Conservation (phyloP, 1,139 yeast genomes). For the Komagataea norvegica region DNA sequence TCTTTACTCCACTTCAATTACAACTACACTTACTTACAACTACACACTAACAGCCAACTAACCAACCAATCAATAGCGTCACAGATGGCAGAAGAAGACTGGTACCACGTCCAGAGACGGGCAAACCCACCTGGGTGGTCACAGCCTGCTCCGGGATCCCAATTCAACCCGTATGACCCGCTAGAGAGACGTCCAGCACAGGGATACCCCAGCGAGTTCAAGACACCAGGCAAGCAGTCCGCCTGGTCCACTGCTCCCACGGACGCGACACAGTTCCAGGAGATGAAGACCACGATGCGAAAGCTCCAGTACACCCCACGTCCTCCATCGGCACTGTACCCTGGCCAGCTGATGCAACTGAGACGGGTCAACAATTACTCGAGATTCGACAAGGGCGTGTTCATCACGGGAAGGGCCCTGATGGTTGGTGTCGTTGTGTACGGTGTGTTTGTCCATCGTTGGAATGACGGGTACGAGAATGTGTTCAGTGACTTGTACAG, state of each 20-base stretch:
- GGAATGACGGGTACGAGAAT: slow-evolving; percentile 84
- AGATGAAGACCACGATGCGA: slow-evolving; percentile 69
- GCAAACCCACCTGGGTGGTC: slow-evolving; percentile 84
- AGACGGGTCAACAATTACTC: slow-evolving; percentile 53
- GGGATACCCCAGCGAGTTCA: slow-evolving; percentile 80
- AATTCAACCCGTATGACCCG: slow-evolving; percentile 78
- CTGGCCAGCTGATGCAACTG: slow-evolving; percentile 74
- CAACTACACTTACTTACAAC: too few species aligned
- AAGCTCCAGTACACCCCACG: slow-evolving; percentile 73
- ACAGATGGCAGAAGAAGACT: slow-evolving; percentile 8
- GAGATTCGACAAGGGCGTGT: slow-evolving; percentile 52
- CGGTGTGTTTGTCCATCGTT: slow-evolving; percentile 68
- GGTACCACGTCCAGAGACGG: slow-evolving; percentile 41
- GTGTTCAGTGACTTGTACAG: slow-evolving; percentile 67
- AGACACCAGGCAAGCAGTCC: slow-evolving; percentile 50
- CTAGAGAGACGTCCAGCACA: slow-evolving; percentile 71
- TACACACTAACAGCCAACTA: too few species aligned
- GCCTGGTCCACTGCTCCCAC: slow-evolving; percentile 59
- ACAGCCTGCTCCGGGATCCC: slow-evolving; percentile 51
- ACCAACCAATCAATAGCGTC: too few species aligned
- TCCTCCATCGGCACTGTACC: slow-evolving; percentile 68
- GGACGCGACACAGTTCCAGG: slow-evolving; percentile 64
- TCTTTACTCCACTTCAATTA: too few species aligned
- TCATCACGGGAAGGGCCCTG: slow-evolving; percentile 44
- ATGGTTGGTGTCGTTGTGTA: slow-evolving; percentile 46